Evolutionary conservation across 306 rosid species (phyloP).

Genomic region (Cucurbita argyrosperma): DNA sequence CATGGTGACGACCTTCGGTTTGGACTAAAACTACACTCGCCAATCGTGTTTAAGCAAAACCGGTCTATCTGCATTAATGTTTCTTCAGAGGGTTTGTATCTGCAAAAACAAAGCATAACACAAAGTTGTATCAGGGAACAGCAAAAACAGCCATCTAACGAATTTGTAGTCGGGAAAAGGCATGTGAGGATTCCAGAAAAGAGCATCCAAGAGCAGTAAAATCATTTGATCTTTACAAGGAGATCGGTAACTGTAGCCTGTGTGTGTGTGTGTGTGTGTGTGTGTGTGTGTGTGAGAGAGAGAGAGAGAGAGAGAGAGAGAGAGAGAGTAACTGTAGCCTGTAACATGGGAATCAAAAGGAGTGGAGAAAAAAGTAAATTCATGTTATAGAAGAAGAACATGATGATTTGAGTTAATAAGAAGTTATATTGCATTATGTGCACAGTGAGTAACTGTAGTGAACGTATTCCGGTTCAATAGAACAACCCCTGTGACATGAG

Average conservation of each 20-base stretch:
- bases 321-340: background rate
- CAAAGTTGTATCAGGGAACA: constrained; percentile 10
- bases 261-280: too few relatives aligned
- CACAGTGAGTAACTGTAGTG: background rate
- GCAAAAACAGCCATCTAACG: constrained; percentile 5
- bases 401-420: background rate
- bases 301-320: too few relatives aligned
- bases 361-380: background rate
- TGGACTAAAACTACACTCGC: constrained; percentile 59
- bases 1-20: constrained; percentile 39
- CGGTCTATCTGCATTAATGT: constrained; percentile 87
- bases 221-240: background rate
- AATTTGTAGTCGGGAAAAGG: background rate
- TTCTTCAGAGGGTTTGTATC: constrained; percentile 90
- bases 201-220: background rate
- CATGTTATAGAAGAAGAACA: background rate
- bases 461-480: background rate
- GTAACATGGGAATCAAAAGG: background rate
- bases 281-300: too few relatives aligned
- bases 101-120: constrained; percentile 21
- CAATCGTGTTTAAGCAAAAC: constrained; percentile 77
- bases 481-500: background rate
- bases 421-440: background rate
- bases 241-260: too few relatives aligned
- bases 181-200: background rate